Percentiles rank a stretch among this genome's conserved stretches.
These are phyloP conservation scores for Phyllosticta paracitricarpa DNA, from an alignment of 2,329 filamentous ascomycete species.

Conservation along the genomic window DNA sequence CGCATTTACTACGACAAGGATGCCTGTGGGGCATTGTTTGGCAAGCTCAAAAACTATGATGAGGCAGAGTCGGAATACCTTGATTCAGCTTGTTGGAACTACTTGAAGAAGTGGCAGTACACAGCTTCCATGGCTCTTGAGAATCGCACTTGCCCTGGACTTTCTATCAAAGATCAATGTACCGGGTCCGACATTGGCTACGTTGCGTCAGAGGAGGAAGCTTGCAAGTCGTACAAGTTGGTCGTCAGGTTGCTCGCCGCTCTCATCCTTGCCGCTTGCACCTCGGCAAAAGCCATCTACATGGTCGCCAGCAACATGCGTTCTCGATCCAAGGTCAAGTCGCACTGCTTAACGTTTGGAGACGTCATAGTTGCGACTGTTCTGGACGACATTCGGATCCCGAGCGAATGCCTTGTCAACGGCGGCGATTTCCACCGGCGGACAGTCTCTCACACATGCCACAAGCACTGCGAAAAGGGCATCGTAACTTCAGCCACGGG, in stretches of 20 bases:
- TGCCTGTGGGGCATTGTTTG: neutral
- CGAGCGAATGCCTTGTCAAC: constrained; percentile 24
- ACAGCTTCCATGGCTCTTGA: neutral
- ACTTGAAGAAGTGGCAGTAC: neutral
- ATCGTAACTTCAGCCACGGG: neutral
- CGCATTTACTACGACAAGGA: neutral
- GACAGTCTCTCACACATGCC: constrained; percentile 18
- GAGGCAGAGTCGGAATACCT: neutral
- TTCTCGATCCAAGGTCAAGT: constrained; percentile 18
- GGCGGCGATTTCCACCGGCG: constrained; percentile 19
- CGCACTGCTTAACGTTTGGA: constrained; percentile 22
- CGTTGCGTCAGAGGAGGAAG: neutral
- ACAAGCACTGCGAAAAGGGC: constrained; percentile 20
- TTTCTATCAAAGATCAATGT: neutral
- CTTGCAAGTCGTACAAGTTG: constrained; percentile 7
- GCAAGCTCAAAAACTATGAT: neutral
- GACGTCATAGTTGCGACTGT: constrained; percentile 23
- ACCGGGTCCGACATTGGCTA: neutral
- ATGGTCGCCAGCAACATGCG: constrained; percentile 21
- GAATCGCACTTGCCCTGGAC: neutral
- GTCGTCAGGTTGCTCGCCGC: constrained; percentile 24
- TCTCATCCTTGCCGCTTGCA: constrained; percentile 18
- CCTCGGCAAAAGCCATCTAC: constrained; percentile 21
- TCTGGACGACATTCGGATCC: constrained; percentile 19
- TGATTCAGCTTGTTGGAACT: neutral